Conservation (phyloP, 192 early-diverging fungal genomes). For the Podila epicladia region DNA sequence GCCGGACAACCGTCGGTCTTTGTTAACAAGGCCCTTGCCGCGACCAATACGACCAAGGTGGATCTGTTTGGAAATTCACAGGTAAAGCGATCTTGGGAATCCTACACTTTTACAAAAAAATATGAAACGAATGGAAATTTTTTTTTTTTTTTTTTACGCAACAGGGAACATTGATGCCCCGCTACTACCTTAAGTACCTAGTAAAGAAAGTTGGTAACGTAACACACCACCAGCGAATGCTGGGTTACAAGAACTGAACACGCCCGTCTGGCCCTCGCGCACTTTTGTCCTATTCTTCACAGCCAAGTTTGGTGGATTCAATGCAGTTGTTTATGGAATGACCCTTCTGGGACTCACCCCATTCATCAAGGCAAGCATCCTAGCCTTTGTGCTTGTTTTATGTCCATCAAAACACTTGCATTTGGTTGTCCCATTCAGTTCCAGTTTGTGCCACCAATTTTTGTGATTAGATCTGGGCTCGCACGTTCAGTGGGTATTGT, state of each 20-base stretch:
- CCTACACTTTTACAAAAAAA: too few species aligned
- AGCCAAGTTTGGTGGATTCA: constrained; percentile 36
- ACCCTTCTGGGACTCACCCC: constrained; percentile 5
- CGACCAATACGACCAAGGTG: constrained; percentile 42
- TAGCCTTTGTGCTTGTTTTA: too few species aligned
- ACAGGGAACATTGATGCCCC: constrained; percentile 33
- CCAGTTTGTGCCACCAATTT: too few species aligned
- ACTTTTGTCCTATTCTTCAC: not conserved
- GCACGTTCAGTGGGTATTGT: too few species aligned
- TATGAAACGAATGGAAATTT: not conserved
- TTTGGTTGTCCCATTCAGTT: too few species aligned
- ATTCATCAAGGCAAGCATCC: too few species aligned
- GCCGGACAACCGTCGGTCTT: constrained; percentile 26
- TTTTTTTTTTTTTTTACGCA: constrained; percentile 4
- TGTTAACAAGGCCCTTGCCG: constrained; percentile 38
- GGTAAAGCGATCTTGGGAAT: too few species aligned
- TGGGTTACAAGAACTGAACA: too few species aligned
- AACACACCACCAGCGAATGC: not conserved
- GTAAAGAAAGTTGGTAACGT: constrained; percentile 38
- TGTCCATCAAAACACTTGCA: too few species aligned
- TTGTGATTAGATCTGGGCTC: too few species aligned
- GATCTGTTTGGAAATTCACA: constrained; percentile 36
- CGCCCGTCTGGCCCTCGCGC: not conserved
- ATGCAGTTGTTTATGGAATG: constrained; percentile 35
- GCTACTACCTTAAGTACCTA: constrained; percentile 28